Percentiles rank a stretch among this genome's conserved stretches.
Evolutionary conservation across 805 yeast species (phyloP).

Genomic region (Torulaspora delbrueckii): DNA sequence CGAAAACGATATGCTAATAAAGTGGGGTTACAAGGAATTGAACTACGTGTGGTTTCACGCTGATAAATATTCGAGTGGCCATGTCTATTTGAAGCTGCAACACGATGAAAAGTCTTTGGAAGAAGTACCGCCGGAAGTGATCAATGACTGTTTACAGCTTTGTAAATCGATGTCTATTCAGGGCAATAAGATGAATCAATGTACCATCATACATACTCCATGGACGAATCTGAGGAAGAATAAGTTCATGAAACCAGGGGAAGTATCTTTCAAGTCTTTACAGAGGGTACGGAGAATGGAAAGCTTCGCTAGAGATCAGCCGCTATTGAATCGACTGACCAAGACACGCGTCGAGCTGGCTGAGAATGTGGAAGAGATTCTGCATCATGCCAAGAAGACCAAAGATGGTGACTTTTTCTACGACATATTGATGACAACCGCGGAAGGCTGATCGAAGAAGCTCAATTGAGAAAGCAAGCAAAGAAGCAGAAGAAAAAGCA

Average conservation of each 20-base stretch:
- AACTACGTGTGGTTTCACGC: conserved; percentile 69
- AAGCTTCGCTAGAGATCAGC: conserved; percentile 53
- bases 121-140: conserved; percentile 47
- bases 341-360: conserved; percentile 57
- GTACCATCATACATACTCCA: conserved; percentile 68
- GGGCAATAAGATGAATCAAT: conserved; percentile 64
- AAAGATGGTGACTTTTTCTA: conserved; percentile 27
- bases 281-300: conserved; percentile 49
- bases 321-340: conserved; percentile 54
- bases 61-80: conserved; percentile 72
- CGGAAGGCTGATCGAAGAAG: conserved; percentile 23
- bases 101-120: conserved; percentile 43
- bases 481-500: conserved; percentile 19
- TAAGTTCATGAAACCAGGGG: conserved; percentile 72
- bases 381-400: conserved; percentile 31
- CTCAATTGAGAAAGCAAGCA: conserved; percentile 18
- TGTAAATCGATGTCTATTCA: conserved; percentile 74
- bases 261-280: conserved; percentile 64
- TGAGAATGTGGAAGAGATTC: conserved; percentile 27
- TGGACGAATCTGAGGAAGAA: conserved; percentile 64
- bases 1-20: conserved; percentile 60
- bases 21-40: conserved; percentile 59
- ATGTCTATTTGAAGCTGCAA: conserved; percentile 58
- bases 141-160: conserved; percentile 60
- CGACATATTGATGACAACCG: conserved; percentile 16